Base-by-base conservation (phyloP, 2,329 filamentous ascomycete species). In the Phaeosphaeriaceae sp. region DNA sequence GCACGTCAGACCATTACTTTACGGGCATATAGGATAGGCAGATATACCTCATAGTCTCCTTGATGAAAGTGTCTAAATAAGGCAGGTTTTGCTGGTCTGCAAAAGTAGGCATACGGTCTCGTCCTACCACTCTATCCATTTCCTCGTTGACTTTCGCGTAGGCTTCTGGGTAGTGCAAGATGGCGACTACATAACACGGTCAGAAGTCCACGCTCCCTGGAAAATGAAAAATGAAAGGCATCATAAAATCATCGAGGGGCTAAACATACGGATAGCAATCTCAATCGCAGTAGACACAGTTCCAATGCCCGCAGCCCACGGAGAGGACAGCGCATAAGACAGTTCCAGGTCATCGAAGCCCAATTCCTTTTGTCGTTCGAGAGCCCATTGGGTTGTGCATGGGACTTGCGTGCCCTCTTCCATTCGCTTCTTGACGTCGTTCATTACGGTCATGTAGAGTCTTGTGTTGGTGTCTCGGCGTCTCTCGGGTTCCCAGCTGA, bases 381-480 rank as follows among this genome's bases (percentile, higher is more conserved):
- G 44, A 35, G 44, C 44, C 44, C 44, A 47, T 47, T 47, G 44
- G 44, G 44, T 41, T 41, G 44, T 47, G 44, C 44, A 47, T 47
- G 44, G 44, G 12, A 47, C 36, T 41, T 47, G 44, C 36, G 44
- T 47, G 44, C 44, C 44, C 26, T 47, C 44, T 47, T 47, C 36
- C 44, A 47, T 47, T 47, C 44, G 36, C 37, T 47, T 47, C 44
- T 47, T 47, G 44, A 47, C 44, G 28, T 47, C 44, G 37, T 47
- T 47, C 44, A 47, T 23, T 47, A 47, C 44, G 44, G 44, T 47
- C 44, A 47, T 47, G 44, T 47, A 47, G 36, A 47, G 44, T 47
- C 44, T 47, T 47, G 44, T 47, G 37, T 47, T 47, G 36, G 36
- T 47, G 36, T 47, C 44, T 47, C 44, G 44, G 28, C 44, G 44